Base-by-base conservation (phyloP, 345 rosid genomes). In the Combretum micranthum region DNA sequence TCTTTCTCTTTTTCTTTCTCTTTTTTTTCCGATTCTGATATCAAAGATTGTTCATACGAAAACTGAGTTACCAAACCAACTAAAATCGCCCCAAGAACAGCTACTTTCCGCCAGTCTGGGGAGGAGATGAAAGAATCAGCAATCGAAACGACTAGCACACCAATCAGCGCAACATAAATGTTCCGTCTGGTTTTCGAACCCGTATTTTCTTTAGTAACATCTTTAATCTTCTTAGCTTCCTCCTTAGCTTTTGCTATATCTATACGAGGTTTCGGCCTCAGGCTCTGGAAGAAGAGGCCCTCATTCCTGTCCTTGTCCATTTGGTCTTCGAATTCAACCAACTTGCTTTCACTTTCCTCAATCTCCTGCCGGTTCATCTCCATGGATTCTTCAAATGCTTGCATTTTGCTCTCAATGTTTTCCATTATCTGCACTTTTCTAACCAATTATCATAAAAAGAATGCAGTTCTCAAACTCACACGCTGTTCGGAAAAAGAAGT, bases 281-380 rank as follows among this genome's bases (percentile, higher is more conserved):
- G 72, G 74, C 77, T 87, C 81, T 87, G 79, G 62, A 93, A 93
- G 80, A 93, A 93, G 76, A 93, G 47, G 46, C 99, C 90, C 70
- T 85, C 86, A 21, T 93, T 89, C 69, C 83, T 71, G 25, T 78
- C 96, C 63, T 60, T 64, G 58, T 77, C 84, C 15, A 93, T 80
- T 69, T 87, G 80, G 20, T 68, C 89, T 70, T 93, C 88, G 47
- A 89, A 87, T 9, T 83, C 78, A 20, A 80, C 82, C 49, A 93
- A 57, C 58, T 80, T 81, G 61, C 58, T 67, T 26, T 93, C 97
- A 18, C 62, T 82, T 70, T 72, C 67, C 72, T 80, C 91, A 45
- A 82, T 87, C 75, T 93, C 90, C 47, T 52, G 48, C 62, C 63
- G 75, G 69, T 82, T 83, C 57, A 80, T 37, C 48, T 83, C 84